Evolutionary conservation across 2,329 filamentous ascomycete genomes (phyloP).

Genomic region (Xylaria arbuscula): DNA sequence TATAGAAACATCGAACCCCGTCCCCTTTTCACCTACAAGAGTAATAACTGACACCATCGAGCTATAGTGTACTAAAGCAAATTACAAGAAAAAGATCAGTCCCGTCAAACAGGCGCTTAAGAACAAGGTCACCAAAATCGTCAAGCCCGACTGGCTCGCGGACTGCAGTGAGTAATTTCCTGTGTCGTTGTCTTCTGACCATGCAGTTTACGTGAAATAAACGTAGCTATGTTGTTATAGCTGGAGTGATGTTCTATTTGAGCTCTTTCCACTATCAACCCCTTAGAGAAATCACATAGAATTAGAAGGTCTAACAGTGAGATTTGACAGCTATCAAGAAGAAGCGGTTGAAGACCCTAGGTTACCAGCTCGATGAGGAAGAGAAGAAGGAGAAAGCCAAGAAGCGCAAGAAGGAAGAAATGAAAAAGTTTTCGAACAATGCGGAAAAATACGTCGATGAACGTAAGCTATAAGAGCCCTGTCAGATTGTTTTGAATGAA

Average conservation of each 20-base stretch:
- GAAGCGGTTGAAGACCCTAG: slow-evolving; percentile 48
- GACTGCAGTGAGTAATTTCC: slow-evolving; percentile 52
- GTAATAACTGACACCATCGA: too few relatives aligned
- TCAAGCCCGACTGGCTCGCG: slow-evolving; percentile 65
- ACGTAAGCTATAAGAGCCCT: slow-evolving; percentile 3
- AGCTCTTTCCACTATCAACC: too few relatives aligned
- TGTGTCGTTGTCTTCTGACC: neutral
- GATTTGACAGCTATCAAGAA: slow-evolving; percentile 39
- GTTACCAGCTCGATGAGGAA: slow-evolving; percentile 56
- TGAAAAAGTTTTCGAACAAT: neutral
- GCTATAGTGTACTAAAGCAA: slow-evolving; percentile 62
- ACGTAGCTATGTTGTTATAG: neutral
- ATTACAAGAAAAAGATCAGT: slow-evolving; percentile 63
- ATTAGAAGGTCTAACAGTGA: neutral
- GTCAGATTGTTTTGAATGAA: neutral
- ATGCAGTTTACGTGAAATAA: neutral
- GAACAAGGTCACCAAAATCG: slow-evolving; percentile 53
- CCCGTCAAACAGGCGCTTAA: slow-evolving; percentile 58
- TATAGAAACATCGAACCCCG: too few relatives aligned
- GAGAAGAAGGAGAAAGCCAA: slow-evolving; percentile 45
- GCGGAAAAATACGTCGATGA: slow-evolving; percentile 20
- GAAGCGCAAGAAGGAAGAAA: slow-evolving; percentile 43
- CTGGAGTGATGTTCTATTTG: neutral
- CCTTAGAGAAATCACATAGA: neutral
- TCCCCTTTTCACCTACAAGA: too few relatives aligned